Base-by-base conservation (phyloP, 2,329 filamentous ascomycete genomes). In the Exophiala oligosperma region DNA sequence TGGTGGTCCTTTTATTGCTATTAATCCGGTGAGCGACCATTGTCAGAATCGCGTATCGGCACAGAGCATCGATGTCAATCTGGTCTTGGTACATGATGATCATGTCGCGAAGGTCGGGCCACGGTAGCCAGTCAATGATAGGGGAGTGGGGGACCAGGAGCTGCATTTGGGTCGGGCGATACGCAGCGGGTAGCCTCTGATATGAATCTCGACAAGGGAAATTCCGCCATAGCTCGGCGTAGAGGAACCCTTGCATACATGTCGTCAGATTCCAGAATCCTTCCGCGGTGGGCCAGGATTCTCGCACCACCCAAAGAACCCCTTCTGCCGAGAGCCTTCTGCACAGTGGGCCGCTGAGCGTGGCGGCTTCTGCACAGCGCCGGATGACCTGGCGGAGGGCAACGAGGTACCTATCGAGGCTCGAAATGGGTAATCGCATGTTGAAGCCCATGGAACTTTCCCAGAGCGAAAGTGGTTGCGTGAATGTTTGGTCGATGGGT, bases 71-170 rank as follows among this genome's bases (percentile, higher is more conserved):
- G 11, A 61, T 35, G 35, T 61, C 59, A 23, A 61, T 55, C 54
- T 61, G 43, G 24, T 61, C 54, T 52, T 61, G 59, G 28, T 49
- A 47, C 14, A 17, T 38, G 26, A 86, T 81, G 28, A 82, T 69
- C 56, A 78, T 78, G 59, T 83, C 79, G 6, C 82, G 73, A 28
- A 80, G 77, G 26, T 67, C 71, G 1, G 83, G 81, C 84, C 83
- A 85, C 1, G 83, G 83, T 2, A 85, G 68, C 40, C 84, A 71
- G 66, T 86, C 83, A 9, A 85, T 68, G 17, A 84, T 59, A 2
- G 83, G 82, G 61, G 85, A 83, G 61, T 85, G 83, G 1, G 80
- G 78, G 11, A 83, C 70, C 2, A 73, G 60, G 5, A 76, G 66
- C 65, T 85, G 83, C 0, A 76, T 73, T 12, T 70, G 56, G 0